A percentile compares a stretch with the other conserved stretches of the same genome.
Conservation (phyloP, 78 protist species). For the slime mould (Dictyostelium discoideum) region DNA sequence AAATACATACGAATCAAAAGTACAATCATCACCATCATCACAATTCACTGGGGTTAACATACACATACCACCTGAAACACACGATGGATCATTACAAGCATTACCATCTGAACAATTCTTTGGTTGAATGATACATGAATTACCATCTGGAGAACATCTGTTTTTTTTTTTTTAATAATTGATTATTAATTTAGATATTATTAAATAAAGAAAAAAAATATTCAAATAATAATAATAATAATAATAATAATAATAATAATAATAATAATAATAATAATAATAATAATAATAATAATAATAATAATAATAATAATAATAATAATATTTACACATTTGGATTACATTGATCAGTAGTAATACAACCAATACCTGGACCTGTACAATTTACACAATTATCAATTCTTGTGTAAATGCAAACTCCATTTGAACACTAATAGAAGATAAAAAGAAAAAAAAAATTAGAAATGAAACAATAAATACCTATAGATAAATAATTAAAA, state of each 20-base stretch:
- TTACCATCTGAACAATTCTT: not conserved
- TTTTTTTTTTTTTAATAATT: too few relatives aligned
- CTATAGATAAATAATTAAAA: not conserved
- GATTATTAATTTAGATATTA: too few relatives aligned
- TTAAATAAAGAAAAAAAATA: too few relatives aligned
- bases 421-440: not conserved
- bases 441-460: not conserved
- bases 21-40: not conserved
- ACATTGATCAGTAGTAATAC: not conserved
- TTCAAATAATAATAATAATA: too few relatives aligned
- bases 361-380: not conserved
- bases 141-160: not conserved
- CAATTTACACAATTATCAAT: not conserved
- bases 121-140: not conserved
- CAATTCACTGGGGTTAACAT: not conserved
- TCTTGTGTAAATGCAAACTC: not conserved
- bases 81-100: not conserved
- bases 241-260: too few relatives aligned
- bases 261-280: not conserved
- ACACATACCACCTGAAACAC: not conserved
- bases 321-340: not conserved
- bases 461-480: too few relatives aligned
- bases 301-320: too few relatives aligned
- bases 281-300: not conserved
- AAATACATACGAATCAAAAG: not conserved